Conservation (phyloP, 352 stramenopile genomes). For the Pythium rishiriense region DNA sequence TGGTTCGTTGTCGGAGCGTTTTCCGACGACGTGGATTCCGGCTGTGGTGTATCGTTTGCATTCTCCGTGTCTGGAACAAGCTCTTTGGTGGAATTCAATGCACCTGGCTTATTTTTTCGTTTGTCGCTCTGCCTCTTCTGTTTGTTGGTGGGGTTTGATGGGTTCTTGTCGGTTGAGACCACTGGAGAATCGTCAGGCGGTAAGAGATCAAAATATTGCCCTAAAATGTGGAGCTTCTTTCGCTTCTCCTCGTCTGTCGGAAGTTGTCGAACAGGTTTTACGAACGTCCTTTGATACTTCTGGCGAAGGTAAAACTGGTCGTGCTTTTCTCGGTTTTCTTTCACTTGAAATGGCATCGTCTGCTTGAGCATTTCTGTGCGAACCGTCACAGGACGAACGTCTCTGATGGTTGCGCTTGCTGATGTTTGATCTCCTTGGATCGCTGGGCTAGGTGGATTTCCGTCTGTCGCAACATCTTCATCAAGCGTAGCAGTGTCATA, state of each 20-base stretch:
- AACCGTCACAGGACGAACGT: slow-evolving; percentile 38
- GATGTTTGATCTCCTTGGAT: background rate
- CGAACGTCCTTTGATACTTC: slow-evolving; percentile 54
- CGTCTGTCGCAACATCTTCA: background rate
- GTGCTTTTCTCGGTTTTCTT: slow-evolving; percentile 34
- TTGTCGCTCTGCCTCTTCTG: background rate
- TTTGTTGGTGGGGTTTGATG: background rate
- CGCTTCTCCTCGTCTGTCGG: slow-evolving; percentile 50
- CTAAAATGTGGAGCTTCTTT: slow-evolving; percentile 41
- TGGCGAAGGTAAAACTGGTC: slow-evolving; percentile 38
- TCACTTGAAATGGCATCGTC: slow-evolving; percentile 45
- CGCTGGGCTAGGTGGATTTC: background rate
- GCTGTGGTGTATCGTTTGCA: background rate
- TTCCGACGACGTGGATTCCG: background rate
- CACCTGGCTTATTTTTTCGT: background rate
- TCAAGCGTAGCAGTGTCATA: slow-evolving; percentile 39
- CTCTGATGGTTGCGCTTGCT: background rate
- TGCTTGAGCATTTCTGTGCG: slow-evolving; percentile 71
- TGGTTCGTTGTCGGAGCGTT: background rate
- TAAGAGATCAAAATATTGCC: slow-evolving; percentile 60
- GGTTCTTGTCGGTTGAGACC: background rate
- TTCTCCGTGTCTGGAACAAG: background rate
- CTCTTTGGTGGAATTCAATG: background rate
- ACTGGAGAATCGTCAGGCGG: slow-evolving; percentile 17
- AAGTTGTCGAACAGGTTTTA: slow-evolving; percentile 38